Evolutionary conservation across 805 yeast genomes (phyloP), one percentile per base, ranked within the genome.

Genomic region (Lipomyces mesembrius): DNA sequence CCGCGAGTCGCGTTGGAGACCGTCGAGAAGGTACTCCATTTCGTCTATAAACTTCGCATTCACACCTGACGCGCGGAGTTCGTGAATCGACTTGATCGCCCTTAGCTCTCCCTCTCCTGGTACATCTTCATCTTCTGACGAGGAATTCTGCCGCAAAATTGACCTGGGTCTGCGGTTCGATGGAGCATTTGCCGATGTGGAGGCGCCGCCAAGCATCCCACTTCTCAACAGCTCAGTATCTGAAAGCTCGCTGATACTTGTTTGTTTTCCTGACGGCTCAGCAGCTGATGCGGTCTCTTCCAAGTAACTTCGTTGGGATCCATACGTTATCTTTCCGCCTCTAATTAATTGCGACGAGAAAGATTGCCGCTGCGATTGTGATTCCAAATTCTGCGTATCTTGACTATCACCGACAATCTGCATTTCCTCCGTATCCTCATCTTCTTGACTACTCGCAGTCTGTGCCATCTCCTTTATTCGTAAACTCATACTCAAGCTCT

Each of bases 1-100:
- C 5, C 54, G 22, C n/a, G 71, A 17, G 4, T 20, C 54, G 3
- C 58, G 62, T 4, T 35, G 29, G 5, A 70, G 55, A 6, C 72
- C 71, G 9, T 71, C 73, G 12, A 71, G 66, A 17, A 71, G 57
- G 39, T 71, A 71, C 34, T 71, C 73, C 63, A 71, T 64, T 37
- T 71, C 74, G 59, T 71, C 74, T 12, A 64, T 14, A 12, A 69
- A 64, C 34, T 72, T 71, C 11, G 68, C 60, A 32, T 71, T 71
- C 25, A 56, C 57, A 2, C 73, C 74, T 11, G 74, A 67, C 37
- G 67, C 70, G 5, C 74, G 72, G 8, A 71, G 64, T 22, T 71
- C 74, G 34, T 71, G 72, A 51, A 71, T 66, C 14, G 72, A 65
- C 51, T 65, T 68, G 29, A 69, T 67, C 7, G 37, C 51, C 17